Conservation (phyloP, 768 basidiomycete species). For the Tricholoma bakamatsutake region DNA sequence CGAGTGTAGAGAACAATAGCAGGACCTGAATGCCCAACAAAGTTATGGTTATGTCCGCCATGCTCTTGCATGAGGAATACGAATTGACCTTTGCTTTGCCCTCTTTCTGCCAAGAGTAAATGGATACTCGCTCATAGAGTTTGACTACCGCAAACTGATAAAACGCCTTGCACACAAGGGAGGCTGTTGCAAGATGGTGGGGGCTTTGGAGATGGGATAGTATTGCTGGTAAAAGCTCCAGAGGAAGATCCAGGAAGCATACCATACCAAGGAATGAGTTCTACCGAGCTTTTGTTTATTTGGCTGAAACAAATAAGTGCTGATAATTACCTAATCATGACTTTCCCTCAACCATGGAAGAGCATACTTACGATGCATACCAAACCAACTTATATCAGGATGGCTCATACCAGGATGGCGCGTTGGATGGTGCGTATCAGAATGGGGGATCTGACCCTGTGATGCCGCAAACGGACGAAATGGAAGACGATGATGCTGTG, state of each 20-base stretch:
- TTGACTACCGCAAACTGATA: constrained; percentile 39
- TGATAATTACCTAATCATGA: not conserved
- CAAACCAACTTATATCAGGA: constrained; percentile 13
- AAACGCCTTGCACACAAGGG: constrained; percentile 56
- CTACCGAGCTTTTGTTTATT: too few relatives aligned
- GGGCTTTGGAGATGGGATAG: constrained; percentile 45
- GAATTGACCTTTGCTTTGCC: constrained; percentile 51
- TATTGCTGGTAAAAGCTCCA: constrained; percentile 58
- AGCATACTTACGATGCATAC: constrained; percentile 22
- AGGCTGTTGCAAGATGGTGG: constrained; percentile 43
- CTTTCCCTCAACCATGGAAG: constrained; percentile 17
- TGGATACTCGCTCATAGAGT: constrained; percentile 54
- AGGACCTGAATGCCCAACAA: constrained; percentile 41
- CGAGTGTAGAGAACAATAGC: constrained; percentile 57
- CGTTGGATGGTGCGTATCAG: constrained; percentile 12
- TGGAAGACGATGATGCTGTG: constrained; percentile 32
- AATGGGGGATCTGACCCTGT: constrained; percentile 27
- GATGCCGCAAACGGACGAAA: constrained; percentile 27
- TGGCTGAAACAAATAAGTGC: not conserved
- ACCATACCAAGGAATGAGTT: not conserved
- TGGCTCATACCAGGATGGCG: constrained; percentile 12
- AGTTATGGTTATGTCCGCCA: not conserved
- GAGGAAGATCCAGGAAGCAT: constrained; percentile 53
- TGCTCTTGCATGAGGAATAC: not conserved
- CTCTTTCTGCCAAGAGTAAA: constrained; percentile 69